These are phyloP conservation scores for Pascua sp. DNA, from an alignment of 1,284 basidiomycete genomes.

Conservation along the genomic window DNA sequence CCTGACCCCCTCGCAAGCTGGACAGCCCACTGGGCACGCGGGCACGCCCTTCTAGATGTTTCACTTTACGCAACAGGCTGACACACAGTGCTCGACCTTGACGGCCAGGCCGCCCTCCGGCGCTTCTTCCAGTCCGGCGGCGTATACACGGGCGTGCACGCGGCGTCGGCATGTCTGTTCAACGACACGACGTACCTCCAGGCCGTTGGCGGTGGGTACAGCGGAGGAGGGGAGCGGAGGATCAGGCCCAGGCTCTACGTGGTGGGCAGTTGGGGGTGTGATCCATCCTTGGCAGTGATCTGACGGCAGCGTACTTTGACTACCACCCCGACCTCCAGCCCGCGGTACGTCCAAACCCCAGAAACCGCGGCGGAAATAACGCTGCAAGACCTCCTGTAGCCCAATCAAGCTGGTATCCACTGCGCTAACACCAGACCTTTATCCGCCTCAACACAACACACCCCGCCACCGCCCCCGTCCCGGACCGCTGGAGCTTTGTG, in stretches of 20 bases:
- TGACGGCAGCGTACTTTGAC: conserved; percentile 60
- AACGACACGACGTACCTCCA: conserved; percentile 61
- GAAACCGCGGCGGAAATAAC: too few relatives aligned
- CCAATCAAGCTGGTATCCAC: too few relatives aligned
- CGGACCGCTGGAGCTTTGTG: conserved; percentile 59
- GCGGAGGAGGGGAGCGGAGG: neutral
- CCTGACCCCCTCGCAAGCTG: neutral
- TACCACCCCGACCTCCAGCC: conserved; percentile 66
- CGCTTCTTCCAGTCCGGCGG: conserved; percentile 59
- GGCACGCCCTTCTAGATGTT: too few relatives aligned
- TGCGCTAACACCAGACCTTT: conserved; percentile 53
- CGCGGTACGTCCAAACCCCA: conserved; percentile 22
- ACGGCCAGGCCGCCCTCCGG: conserved; percentile 62
- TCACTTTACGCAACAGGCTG: neutral
- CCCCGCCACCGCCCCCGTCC: conserved; percentile 64
- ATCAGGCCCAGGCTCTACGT: too few relatives aligned
- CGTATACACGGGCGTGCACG: conserved; percentile 49
- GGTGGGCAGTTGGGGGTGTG: too few relatives aligned
- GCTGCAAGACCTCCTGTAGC: too few relatives aligned
- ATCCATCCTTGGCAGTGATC: too few relatives aligned
- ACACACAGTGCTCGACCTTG: conserved; percentile 57
- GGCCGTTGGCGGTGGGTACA: conserved; percentile 50
- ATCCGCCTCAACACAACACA: conserved; percentile 61
- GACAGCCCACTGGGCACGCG: too few relatives aligned
- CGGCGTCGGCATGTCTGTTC: conserved; percentile 65